Conservation (phyloP, 176 grass and related monocot species). For the Lolium rigidum region DNA sequence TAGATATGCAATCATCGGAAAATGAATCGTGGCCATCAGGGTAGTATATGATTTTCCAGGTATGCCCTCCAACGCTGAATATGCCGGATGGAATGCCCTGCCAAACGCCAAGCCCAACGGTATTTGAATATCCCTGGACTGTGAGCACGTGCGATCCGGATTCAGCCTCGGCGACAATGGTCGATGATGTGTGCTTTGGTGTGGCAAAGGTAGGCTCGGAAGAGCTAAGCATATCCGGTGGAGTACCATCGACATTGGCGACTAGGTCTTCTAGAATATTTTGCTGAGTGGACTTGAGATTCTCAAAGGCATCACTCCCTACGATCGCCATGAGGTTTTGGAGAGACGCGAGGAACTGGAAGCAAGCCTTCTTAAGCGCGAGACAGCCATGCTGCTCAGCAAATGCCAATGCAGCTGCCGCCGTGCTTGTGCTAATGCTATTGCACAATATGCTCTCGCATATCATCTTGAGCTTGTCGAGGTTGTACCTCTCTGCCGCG, state of each 20-base stretch:
- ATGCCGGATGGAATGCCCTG: neutral
- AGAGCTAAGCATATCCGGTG: neutral
- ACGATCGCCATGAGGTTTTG: neutral
- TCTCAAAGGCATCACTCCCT: neutral
- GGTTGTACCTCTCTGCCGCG: neutral
- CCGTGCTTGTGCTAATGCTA: neutral
- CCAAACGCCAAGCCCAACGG: neutral
- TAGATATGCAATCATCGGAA: neutral
- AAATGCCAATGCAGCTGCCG: neutral
- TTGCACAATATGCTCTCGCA: neutral
- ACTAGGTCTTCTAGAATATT: neutral
- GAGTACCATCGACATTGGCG: neutral
- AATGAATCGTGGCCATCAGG: neutral
- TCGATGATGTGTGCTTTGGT: neutral
- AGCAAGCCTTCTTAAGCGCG: neutral
- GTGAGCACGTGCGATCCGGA: neutral
- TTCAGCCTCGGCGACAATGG: neutral
- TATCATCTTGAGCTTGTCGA: neutral
- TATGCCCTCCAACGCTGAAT: neutral
- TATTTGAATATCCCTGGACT: neutral
- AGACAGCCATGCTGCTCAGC: neutral
- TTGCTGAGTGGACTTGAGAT: neutral
- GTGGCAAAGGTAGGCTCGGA: neutral
- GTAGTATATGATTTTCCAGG: neutral
- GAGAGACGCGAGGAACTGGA: neutral